Evolutionary conservation across 352 stramenopile species (phyloP), one percentile per base, ranked within the genome.

Genomic region (Phytophthora boehmeriae): DNA sequence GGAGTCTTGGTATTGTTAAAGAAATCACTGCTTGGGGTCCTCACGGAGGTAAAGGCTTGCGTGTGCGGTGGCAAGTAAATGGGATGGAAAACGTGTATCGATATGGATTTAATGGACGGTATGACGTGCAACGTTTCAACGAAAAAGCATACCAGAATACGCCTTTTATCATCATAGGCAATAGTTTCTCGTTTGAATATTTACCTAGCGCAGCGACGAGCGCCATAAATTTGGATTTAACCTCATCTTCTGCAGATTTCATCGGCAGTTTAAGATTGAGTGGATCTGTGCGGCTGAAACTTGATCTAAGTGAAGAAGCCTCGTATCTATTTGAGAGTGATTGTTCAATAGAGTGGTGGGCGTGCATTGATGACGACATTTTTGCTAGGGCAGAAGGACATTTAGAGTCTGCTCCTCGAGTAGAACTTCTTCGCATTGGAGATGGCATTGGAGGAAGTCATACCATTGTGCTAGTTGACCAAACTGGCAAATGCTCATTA

Each of bases 311-410:
- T n/a, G 42, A 62, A 22, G 25, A 53, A 2, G 57, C 36, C 16
- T 61, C 36, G 11, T 22, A 44, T 9, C 13, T 68, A 6, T 45
- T 73, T 0, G 56, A 69, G 2, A 63, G 64, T 27, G 83, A 92
- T 43, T 76, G 60, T 39, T 85, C 75, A 1, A 56, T 88, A 14
- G 79, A 90, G 47, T 80, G 77, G 23, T 92, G 83, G 83, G 38
- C 82, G 1, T 67, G 65, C 8, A 39, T 80, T n/a, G 51, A 39
- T 4, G 48, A 53, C 30, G 32, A 66, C 48, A 27, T 19, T 25
- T 54, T 55, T 39, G 51, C 48, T 6, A 49, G 10, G 28, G 22
- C 50, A 22, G 47, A 38, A 14, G 54, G 34, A 39, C 28, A 16
- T 27, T 14, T 11, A 14, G 27, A 38, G 14, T 19, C 19, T 13